These are phyloP conservation scores for Copromyces sp. DNA, from an alignment of 495 filamentous ascomycete genomes.

Conservation along the genomic window DNA sequence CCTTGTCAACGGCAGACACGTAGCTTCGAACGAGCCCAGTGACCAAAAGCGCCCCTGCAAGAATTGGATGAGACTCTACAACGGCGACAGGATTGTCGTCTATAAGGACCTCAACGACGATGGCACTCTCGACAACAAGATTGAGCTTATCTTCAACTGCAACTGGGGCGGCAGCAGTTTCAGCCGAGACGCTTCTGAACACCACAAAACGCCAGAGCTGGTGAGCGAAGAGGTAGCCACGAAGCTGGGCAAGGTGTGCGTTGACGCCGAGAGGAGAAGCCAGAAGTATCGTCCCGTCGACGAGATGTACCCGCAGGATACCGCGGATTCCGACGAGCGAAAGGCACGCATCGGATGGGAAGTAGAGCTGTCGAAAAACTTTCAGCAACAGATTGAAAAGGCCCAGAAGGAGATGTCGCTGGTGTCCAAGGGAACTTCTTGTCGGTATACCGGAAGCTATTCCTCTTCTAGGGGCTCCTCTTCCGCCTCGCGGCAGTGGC, in stretches of 20 bases:
- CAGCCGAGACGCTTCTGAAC: constrained; percentile 9
- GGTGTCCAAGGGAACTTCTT: background rate
- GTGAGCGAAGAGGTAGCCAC: constrained; percentile 11
- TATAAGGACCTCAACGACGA: constrained; percentile 24
- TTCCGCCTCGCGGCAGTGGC: background rate
- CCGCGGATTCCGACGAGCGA: background rate
- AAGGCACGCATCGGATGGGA: background rate
- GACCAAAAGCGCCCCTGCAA: constrained; percentile 12
- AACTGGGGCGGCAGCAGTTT: constrained; percentile 36
- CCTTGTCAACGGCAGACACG: constrained; percentile 54
- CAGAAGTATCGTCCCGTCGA: background rate
- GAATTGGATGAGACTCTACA: constrained; percentile 56
- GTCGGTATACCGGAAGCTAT: background rate
- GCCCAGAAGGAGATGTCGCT: background rate
- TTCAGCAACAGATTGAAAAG: background rate
- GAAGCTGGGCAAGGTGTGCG: constrained; percentile 19
- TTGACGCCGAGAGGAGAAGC: constrained; percentile 18
- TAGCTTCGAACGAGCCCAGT: constrained; percentile 35
- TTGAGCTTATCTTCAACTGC: constrained; percentile 34
- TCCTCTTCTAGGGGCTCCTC: background rate
- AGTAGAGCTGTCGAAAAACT: background rate
- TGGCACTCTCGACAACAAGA: constrained; percentile 14
- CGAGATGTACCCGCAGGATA: background rate
- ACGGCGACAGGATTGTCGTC: constrained; percentile 61
- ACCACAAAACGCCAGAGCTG: constrained; percentile 9